Evolutionary conservation across 768 basidiomycete species (phyloP).

Genomic region (Lactifluus rugatus): DNA sequence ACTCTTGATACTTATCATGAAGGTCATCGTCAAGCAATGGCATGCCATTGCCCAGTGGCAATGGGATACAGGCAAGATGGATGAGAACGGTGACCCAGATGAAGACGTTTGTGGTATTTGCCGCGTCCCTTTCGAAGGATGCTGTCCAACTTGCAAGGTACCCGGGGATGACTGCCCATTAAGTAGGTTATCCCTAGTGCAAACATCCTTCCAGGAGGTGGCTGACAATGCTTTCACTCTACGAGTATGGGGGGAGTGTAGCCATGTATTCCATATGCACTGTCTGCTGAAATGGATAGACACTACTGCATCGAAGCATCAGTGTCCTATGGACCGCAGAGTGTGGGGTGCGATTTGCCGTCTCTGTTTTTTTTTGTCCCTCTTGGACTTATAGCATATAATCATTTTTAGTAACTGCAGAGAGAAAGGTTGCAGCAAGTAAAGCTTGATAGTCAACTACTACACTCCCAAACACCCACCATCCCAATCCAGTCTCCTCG

Average conservation of each 20-base stretch:
- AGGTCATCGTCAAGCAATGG: slow-evolving; percentile 75
- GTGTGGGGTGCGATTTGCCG: slow-evolving; percentile 64
- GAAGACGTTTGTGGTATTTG: slow-evolving; percentile 81
- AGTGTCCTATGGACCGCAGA: slow-evolving; percentile 97
- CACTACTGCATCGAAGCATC: slow-evolving; percentile 80
- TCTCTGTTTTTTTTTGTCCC: neutral
- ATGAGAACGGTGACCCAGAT: slow-evolving; percentile 49
- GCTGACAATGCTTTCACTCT: neutral
- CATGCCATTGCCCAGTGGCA: slow-evolving; percentile 85
- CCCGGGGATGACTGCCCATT: slow-evolving; percentile 94
- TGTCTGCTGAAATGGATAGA: slow-evolving; percentile 95
- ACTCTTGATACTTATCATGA: slow-evolving; percentile 40
- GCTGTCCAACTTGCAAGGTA: slow-evolving; percentile 92
- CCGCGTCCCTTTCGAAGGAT: slow-evolving; percentile 84
- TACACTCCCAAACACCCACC: neutral
- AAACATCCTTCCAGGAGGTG: neutral
- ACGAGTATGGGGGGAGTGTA: slow-evolving; percentile 95
- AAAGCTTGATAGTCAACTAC: slow-evolving; percentile 3
- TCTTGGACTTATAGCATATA: neutral
- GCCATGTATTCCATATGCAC: slow-evolving; percentile 98
- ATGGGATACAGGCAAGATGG: slow-evolving; percentile 50
- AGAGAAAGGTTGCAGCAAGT: slow-evolving; percentile 35
- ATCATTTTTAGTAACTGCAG: slow-evolving; percentile 38
- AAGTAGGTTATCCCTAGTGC: slow-evolving; percentile 41
- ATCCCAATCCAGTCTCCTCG: neutral